Percentiles rank a stretch among this genome's conserved stretches.
phyloP scores from a whole-genome alignment of 192 early-diverging fungal species.

The Coemansia sp. region DNA sequence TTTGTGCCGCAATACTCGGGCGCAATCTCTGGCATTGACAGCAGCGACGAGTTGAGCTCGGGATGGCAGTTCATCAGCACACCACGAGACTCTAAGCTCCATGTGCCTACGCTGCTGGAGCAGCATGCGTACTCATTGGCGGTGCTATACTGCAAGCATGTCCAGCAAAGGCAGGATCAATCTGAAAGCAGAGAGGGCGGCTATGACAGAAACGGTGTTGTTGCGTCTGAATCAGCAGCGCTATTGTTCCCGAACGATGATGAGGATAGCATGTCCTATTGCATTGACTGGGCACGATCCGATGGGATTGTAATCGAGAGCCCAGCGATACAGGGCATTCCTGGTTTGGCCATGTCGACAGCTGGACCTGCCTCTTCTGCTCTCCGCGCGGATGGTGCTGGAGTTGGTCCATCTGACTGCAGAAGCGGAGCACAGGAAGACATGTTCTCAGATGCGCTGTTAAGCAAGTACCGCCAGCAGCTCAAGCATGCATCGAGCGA shows the following conservation, averaged over 20 bases:
- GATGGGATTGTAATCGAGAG: slow-evolving; percentile 45
- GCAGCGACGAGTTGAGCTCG: slow-evolving; percentile 27
- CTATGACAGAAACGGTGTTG: not conserved
- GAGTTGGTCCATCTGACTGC: not conserved
- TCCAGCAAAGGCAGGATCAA: not conserved
- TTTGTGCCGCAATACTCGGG: slow-evolving; percentile 53
- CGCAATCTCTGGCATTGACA: not conserved
- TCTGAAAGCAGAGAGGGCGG: not conserved
- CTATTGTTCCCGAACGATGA: not conserved
- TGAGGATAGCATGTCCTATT: slow-evolving; percentile 40
- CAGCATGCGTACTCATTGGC: slow-evolving; percentile 51
- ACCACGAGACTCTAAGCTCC: slow-evolving; percentile 43
- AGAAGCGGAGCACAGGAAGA: not conserved
- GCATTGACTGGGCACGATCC: slow-evolving; percentile 54
- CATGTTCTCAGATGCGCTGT: not conserved
- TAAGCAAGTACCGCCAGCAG: slow-evolving; percentile 20
- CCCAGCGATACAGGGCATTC: slow-evolving; percentile 11
- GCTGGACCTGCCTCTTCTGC: not conserved
- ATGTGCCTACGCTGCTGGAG: slow-evolving; percentile 46
- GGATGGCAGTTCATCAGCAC: slow-evolving; percentile 57
- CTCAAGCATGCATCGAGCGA: slow-evolving; percentile 14
- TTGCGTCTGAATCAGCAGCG: not conserved
- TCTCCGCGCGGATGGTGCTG: not conserved
- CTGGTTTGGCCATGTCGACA: slow-evolving; percentile 2
- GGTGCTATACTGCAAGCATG: slow-evolving; percentile 18